A percentile compares a stretch with the other conserved stretches of the same genome.
phyloP scores from a whole-genome alignment of 768 basidiomycete genomes.

The Tricholoma saponaceum region DNA sequence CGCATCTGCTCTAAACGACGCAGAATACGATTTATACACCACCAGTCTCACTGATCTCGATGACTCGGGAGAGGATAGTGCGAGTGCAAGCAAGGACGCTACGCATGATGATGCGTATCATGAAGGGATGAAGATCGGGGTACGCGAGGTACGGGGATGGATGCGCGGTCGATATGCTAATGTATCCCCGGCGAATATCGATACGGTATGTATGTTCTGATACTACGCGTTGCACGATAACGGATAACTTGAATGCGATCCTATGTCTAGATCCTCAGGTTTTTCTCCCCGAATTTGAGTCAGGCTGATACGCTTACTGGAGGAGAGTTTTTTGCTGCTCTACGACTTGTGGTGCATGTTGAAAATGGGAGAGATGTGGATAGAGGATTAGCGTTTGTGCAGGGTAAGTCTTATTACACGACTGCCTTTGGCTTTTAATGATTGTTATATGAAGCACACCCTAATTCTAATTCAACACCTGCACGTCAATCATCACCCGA shows the following conservation, averaged over 20 bases:
- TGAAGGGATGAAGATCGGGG: slow-evolving; percentile 49
- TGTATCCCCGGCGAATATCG: slow-evolving; percentile 49
- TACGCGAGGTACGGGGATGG: slow-evolving; percentile 73
- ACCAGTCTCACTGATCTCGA: slow-evolving; percentile 52
- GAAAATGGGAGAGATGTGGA: slow-evolving; percentile 61
- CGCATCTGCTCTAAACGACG: slow-evolving; percentile 70
- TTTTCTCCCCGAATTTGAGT: slow-evolving; percentile 56
- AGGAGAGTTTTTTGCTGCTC: slow-evolving; percentile 73
- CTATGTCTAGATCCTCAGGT: slow-evolving; percentile 52
- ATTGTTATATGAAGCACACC: slow-evolving; percentile 10
- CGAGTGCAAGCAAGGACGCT: background rate
- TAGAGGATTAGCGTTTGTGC: slow-evolving; percentile 65
- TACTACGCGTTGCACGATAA: background rate
- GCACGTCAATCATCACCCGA: too few relatives aligned
- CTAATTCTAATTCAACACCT: slow-evolving; percentile 16
- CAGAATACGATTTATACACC: slow-evolving; percentile 68
- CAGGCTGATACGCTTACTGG: slow-evolving; percentile 53
- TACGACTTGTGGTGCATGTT: slow-evolving; percentile 63
- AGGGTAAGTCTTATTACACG: slow-evolving; percentile 48
- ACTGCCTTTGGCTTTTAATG: too few relatives aligned
- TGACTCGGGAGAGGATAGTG: slow-evolving; percentile 19
- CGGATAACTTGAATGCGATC: background rate
- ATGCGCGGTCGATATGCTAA: slow-evolving; percentile 63
- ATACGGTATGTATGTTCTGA: slow-evolving; percentile 52
- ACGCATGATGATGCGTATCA: slow-evolving; percentile 44